phyloP scores from a whole-genome alignment of 345 rosid genomes.

The Aquilaria yunnanensis region DNA sequence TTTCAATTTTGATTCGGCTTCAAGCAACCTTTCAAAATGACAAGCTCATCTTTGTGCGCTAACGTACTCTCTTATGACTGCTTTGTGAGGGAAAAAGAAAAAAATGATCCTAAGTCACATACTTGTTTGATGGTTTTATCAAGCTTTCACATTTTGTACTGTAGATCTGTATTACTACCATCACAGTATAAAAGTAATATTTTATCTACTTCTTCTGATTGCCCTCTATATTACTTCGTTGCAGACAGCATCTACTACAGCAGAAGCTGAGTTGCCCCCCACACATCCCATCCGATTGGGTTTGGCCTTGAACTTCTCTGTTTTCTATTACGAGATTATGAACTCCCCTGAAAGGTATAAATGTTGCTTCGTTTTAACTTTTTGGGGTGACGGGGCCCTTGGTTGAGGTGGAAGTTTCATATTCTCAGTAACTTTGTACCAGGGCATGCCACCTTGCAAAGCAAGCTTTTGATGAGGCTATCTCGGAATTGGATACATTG shows the following conservation, averaged over 20 bases:
- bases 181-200: no score
- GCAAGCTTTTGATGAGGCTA: constrained; percentile 71
- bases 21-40: no score
- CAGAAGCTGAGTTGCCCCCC: constrained; percentile 54
- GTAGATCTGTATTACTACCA: no score
- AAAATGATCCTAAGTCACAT: no score
- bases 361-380: constrained; percentile 1
- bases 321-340: constrained; percentile 74
- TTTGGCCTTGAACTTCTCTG: constrained; percentile 72
- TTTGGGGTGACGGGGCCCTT: constrained; percentile 1
- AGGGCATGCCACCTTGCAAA: constrained; percentile 80
- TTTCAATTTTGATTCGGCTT: no score
- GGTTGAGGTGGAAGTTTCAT: neutral
- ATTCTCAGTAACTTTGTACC: constrained; percentile 11
- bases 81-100: no score
- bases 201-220: no score
- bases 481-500: constrained; percentile 59
- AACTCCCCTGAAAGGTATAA: constrained; percentile 65
- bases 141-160: no score
- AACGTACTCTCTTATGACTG: no score
- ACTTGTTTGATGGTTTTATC: no score
- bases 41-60: no score
- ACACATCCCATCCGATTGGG: constrained; percentile 75
- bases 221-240: constrained; percentile 4
- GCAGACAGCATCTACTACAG: constrained; percentile 52